These are phyloP conservation scores for Leccinum fallax DNA, from an alignment of 1,284 basidiomycete species.

Conservation along the genomic window DNA sequence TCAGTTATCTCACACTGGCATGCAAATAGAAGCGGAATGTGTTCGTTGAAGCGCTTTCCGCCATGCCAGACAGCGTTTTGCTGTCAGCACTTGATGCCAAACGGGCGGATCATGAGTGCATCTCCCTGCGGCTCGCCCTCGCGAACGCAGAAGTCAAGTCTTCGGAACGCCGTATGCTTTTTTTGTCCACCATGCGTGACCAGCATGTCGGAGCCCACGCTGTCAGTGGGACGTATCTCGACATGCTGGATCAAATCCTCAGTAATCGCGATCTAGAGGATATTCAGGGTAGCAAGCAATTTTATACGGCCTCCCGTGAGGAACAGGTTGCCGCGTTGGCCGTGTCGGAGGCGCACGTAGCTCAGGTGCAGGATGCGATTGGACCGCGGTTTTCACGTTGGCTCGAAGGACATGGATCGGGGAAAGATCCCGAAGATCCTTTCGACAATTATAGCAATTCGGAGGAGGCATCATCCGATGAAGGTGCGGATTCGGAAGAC, in stretches of 20 bases:
- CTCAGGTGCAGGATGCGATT: neutral
- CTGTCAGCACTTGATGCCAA: neutral
- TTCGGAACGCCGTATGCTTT: neutral
- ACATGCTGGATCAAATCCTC: neutral
- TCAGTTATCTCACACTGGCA: neutral
- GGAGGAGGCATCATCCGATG: neutral
- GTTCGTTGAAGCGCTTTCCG: neutral
- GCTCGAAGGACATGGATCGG: neutral
- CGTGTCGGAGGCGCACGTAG: neutral
- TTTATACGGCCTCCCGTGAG: neutral
- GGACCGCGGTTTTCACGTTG: neutral
- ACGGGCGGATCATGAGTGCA: neutral
- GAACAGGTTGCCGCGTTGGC: neutral
- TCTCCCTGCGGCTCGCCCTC: neutral
- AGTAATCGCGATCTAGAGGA: neutral
- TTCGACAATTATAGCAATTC: neutral
- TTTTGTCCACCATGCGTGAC: neutral
- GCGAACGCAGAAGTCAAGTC: neutral
- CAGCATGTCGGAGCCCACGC: neutral
- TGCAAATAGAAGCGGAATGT: neutral
- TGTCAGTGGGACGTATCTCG: neutral
- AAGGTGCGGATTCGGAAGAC: neutral
- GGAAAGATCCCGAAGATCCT: neutral
- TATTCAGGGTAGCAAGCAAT: neutral
- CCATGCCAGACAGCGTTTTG: neutral